Percentiles rank a stretch among this genome's conserved stretches.
Conservation (phyloP, 2,329 filamentous ascomycete species). For the Coniochaeta ligniaria region DNA sequence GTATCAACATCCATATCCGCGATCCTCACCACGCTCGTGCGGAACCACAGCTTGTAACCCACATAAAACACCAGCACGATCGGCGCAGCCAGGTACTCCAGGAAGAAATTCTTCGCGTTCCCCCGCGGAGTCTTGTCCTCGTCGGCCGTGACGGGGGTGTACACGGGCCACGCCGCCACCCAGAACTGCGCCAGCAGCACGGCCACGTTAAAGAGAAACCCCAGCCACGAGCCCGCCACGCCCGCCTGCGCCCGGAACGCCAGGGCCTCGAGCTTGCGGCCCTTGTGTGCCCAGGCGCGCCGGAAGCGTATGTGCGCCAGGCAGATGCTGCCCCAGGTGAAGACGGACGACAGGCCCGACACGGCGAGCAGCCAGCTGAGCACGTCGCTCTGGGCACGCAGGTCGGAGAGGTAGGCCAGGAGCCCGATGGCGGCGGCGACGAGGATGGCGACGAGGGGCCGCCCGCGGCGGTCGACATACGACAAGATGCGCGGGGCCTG, state of each 20-base stretch:
- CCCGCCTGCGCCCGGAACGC: constrained; percentile 78
- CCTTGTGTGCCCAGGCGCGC: constrained; percentile 63
- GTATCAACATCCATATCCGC: constrained; percentile 82
- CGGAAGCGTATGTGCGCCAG: constrained; percentile 91
- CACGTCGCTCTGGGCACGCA: constrained; percentile 49
- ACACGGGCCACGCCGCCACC: constrained; percentile 73
- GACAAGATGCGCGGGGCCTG: constrained; percentile 72
- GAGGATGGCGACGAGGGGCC: constrained; percentile 67
- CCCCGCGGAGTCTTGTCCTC: constrained; percentile 33
- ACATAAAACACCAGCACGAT: constrained; percentile 63
- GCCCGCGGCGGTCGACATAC: constrained; percentile 77
- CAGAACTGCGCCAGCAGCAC: constrained; percentile 83
- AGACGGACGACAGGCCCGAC: constrained; percentile 65
- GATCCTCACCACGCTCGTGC: constrained; percentile 58
- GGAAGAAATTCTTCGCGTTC: constrained; percentile 63
- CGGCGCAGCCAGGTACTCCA: constrained; percentile 63
- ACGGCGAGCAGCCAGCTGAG: constrained; percentile 77
- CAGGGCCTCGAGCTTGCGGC: constrained; percentile 66
- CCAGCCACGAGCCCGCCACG: constrained; percentile 71
- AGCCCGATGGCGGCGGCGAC: constrained; percentile 63
- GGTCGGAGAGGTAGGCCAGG: constrained; percentile 69
- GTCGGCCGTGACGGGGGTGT: constrained; percentile 37
- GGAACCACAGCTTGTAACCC: constrained; percentile 67
- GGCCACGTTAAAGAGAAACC: constrained; percentile 66
- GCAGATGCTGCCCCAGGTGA: constrained; percentile 81